These are phyloP conservation scores for Chenopodium suecicum DNA, from an alignment of 148 eudicot species.

Conservation along the genomic window DNA sequence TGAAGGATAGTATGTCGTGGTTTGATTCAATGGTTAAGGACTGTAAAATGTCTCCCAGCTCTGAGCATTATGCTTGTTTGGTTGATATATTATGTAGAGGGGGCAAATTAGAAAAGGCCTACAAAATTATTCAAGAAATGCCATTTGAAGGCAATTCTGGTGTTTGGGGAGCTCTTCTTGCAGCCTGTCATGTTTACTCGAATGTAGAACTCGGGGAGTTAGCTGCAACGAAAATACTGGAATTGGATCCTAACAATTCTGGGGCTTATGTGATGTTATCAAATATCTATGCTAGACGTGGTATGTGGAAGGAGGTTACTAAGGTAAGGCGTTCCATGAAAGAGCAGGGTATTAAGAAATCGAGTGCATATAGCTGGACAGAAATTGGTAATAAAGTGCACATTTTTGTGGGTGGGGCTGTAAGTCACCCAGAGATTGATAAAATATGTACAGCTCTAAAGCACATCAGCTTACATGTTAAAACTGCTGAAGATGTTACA, in stretches of 20 bases:
- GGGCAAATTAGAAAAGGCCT: conserved; percentile 43
- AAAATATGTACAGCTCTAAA: conserved; percentile 30
- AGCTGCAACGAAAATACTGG: conserved; percentile 38
- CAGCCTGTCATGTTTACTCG: conserved; percentile 38
- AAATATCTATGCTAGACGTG: conserved; percentile 41
- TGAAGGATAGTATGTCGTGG: conserved; percentile 39
- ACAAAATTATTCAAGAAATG: conserved; percentile 36
- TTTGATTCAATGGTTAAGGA: conserved; percentile 38
- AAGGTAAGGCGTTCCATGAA: conserved; percentile 38
- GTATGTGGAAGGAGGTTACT: conserved; percentile 44
- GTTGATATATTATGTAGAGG: conserved; percentile 44
- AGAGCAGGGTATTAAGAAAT: conserved; percentile 35
- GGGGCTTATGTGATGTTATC: conserved; percentile 43
- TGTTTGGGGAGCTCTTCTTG: conserved; percentile 52
- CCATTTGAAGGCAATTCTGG: conserved; percentile 37
- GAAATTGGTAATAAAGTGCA: conserved; percentile 32
- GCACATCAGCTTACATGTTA: conserved; percentile 31
- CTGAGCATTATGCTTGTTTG: conserved; percentile 51
- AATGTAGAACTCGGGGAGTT: conserved; percentile 39
- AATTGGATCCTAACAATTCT: conserved; percentile 37
- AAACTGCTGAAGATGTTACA: conserved; percentile 15
- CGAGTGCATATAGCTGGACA: conserved; percentile 41
- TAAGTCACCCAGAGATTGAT: conserved; percentile 29
- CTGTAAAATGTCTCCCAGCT: conserved; percentile 28
- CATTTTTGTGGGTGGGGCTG: conserved; percentile 35